Evolutionary conservation across 2,329 filamentous ascomycete species (phyloP).

Genomic region (Botryotinia globosa): DNA sequence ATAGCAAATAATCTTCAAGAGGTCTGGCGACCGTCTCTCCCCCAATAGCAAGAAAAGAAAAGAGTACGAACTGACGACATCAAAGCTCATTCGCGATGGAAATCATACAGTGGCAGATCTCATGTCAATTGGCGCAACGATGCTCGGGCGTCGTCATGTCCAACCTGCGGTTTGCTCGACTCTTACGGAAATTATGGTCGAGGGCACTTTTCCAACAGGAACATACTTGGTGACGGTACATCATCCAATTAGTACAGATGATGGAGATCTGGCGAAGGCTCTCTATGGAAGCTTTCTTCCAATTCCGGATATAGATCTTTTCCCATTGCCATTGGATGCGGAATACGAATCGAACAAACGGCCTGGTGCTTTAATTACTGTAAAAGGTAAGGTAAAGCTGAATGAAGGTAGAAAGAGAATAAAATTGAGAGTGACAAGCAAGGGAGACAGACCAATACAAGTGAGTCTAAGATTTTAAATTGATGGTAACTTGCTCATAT

Average conservation of each 20-base stretch:
- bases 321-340: constrained; percentile 61
- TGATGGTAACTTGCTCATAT: constrained; percentile 18
- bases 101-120: constrained; percentile 88
- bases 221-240: constrained; percentile 95
- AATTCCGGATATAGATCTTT: constrained; percentile 64
- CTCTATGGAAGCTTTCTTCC: constrained; percentile 91
- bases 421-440: constrained; percentile 74
- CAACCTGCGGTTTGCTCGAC: constrained; percentile 76
- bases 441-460: constrained; percentile 86
- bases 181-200: constrained; percentile 82
- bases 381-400: constrained; percentile 62
- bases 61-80: constrained; percentile 23
- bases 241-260: constrained; percentile 79
- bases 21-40: constrained; percentile 41
- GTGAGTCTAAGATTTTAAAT: constrained; percentile 44
- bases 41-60: background rate
- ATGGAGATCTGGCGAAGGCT: constrained; percentile 82
- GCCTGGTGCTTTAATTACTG: constrained; percentile 75
- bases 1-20: constrained; percentile 91
- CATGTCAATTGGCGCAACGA: constrained; percentile 85
- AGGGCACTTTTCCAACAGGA: constrained; percentile 86
- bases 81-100: constrained; percentile 87
- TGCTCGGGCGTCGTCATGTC: constrained; percentile 92
- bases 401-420: constrained; percentile 74
- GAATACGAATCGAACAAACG: constrained; percentile 65